These are phyloP conservation scores for Aspergillus calidoustus DNA, from an alignment of 2,329 filamentous ascomycete species.

Conservation along the genomic window DNA sequence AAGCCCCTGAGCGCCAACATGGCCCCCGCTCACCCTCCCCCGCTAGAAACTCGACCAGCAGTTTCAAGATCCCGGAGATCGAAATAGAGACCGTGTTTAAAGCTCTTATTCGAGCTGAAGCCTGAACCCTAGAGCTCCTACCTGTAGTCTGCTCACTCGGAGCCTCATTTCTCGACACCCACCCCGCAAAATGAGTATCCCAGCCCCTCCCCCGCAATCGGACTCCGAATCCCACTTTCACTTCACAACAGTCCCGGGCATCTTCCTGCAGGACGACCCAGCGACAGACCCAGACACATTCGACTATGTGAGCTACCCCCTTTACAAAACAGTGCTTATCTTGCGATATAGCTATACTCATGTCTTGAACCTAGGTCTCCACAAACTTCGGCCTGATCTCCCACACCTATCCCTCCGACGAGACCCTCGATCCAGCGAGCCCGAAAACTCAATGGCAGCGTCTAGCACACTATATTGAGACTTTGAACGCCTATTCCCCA, in stretches of 20 bases:
- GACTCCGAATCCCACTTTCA: constrained; percentile 29
- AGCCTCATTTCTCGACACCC: too few species aligned
- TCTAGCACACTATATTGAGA: constrained; percentile 53
- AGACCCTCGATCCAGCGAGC: constrained; percentile 31
- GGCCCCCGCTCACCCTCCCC: background rate
- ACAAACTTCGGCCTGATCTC: constrained; percentile 56
- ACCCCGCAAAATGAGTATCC: constrained; percentile 23
- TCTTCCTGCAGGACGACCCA: constrained; percentile 57
- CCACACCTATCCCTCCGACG: constrained; percentile 50
- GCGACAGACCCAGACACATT: constrained; percentile 52
- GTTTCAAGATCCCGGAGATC: background rate
- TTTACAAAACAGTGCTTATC: background rate
- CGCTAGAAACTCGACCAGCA: background rate
- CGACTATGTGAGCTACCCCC: constrained; percentile 49
- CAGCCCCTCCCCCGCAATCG: background rate
- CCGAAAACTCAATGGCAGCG: constrained; percentile 60
- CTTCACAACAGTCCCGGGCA: constrained; percentile 51
- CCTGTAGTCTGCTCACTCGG: too few species aligned
- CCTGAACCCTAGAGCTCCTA: background rate
- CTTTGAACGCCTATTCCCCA: constrained; percentile 48
- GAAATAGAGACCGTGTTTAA: background rate
- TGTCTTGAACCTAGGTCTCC: constrained; percentile 33
- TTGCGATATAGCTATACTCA: background rate
- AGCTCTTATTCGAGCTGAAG: background rate
- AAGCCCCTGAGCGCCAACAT: background rate